Evolutionary conservation across 495 filamentous ascomycete species (phyloP).

Genomic region (Podospora pseudoanserina): DNA sequence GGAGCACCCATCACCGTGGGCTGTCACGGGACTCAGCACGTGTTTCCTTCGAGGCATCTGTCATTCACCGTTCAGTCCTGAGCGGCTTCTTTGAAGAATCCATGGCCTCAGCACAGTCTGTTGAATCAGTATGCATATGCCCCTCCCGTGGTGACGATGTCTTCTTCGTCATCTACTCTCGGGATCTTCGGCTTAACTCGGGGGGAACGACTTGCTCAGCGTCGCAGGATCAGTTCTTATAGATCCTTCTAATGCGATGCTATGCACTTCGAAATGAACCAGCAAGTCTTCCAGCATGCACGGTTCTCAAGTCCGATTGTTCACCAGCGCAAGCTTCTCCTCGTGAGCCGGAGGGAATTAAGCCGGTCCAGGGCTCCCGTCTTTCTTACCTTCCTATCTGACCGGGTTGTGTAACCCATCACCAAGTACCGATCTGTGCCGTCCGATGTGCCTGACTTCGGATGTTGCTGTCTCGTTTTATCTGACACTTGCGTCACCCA

Average conservation of each 20-base stretch:
- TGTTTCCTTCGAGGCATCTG: background rate
- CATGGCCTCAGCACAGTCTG: no score
- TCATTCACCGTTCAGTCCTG: no score
- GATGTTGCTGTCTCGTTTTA: background rate
- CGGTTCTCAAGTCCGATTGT: background rate
- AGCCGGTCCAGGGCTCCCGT: background rate
- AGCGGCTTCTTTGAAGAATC: no score
- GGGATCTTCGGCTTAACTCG: no score
- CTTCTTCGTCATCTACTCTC: no score
- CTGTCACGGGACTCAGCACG: conserved; percentile 6
- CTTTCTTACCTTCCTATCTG: background rate
- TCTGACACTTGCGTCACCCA: background rate
- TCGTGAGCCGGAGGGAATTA: background rate
- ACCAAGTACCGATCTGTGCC: background rate
- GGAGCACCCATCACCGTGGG: background rate
- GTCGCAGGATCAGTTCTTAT: background rate
- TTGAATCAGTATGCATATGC: no score
- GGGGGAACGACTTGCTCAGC: background rate
- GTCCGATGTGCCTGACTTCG: background rate
- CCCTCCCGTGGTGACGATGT: no score
- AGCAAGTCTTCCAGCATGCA: background rate
- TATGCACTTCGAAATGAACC: no score
- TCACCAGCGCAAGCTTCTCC: background rate
- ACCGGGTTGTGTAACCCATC: background rate
- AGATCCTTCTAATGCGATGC: background rate